Evolutionary conservation across 2,329 filamentous ascomycete species (phyloP), one percentile per base, ranked within the genome.

Genomic region (Trichoderma arundinaceum): DNA sequence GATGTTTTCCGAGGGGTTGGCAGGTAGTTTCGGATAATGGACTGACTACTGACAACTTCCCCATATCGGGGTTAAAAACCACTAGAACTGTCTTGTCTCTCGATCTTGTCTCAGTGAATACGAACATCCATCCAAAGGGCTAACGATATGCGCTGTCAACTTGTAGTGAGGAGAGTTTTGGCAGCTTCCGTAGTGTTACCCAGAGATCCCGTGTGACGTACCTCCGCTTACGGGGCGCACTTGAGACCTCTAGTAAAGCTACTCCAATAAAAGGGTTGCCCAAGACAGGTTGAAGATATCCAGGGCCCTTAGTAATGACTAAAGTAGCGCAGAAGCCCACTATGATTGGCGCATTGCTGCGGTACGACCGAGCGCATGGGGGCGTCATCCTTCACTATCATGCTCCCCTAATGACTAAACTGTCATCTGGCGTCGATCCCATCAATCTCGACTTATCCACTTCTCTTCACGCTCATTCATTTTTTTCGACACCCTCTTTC

Each of bases 361-460:
- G 22, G 22, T 28, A 28, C 22, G 22, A 28, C 52, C 10, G 52
- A 41, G 49, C 32, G 60, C 60, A 51, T 12, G 60, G 60, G 59
- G 60, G 60, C 60, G 60, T 53, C 60, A 54, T 39, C 38, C 49
- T 63, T 63, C 60, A 38, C 59, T 52, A 43, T 62, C 48, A 62
- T 62, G 58, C 58, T 62, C 58, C 46, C 58, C 22, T 52, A 52
- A 62, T 52, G 59, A 46, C 60, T 35, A 22, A 60, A 51, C 8
- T 54, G 60, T 63, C 60, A 54, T 63, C 60, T 46, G 49, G 49
- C 43, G 49, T 63, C 60, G 60, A 63, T 63, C 48, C 22, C 60
- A 22, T 38, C 17, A 33, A 51, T 43, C 60, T 53, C 60, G 44
- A 44, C 38, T 44, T 8, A 9, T 22, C 59, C 48, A 32, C 35